These are phyloP conservation scores for Retiboletus flavoniger DNA, from an alignment of 1,284 basidiomycete genomes.

Conservation along the genomic window DNA sequence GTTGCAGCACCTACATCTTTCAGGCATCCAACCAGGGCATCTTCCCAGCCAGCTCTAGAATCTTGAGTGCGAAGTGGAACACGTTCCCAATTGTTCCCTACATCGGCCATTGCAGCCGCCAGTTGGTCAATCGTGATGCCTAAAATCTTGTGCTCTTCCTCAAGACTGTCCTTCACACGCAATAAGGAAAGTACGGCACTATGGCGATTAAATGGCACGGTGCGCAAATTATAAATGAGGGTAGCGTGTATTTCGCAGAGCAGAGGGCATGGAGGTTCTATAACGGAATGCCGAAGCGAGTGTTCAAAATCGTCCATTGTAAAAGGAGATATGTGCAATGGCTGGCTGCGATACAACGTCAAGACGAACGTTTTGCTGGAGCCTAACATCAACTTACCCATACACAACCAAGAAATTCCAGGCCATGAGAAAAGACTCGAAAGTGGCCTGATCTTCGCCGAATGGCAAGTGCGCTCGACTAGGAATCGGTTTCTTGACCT, in stretches of 20 bases:
- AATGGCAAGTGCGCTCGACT: slow-evolving; percentile 70
- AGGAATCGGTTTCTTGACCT: slow-evolving; percentile 67
- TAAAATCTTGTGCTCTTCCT: slow-evolving; percentile 42
- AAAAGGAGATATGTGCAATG: slow-evolving; percentile 86
- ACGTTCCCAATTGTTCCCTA: slow-evolving; percentile 80
- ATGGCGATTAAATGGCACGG: slow-evolving; percentile 69
- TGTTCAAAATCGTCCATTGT: slow-evolving; percentile 93
- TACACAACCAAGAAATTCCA: slow-evolving; percentile 95
- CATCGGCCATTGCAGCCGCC: slow-evolving; percentile 62
- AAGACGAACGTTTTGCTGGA: background rate
- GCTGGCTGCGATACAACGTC: slow-evolving; percentile 54
- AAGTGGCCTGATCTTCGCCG: slow-evolving; percentile 64
- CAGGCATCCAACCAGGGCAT: slow-evolving; percentile 80
- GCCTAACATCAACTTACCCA: slow-evolving; percentile 56
- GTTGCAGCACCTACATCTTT: slow-evolving; percentile 70
- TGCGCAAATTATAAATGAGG: slow-evolving; percentile 86
- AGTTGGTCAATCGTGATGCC: slow-evolving; percentile 62
- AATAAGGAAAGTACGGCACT: slow-evolving; percentile 67
- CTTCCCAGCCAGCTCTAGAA: slow-evolving; percentile 79
- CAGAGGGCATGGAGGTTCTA: slow-evolving; percentile 72
- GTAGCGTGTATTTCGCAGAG: slow-evolving; percentile 87
- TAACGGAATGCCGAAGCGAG: slow-evolving; percentile 74
- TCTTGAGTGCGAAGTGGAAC: slow-evolving; percentile 66
- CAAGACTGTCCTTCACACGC: slow-evolving; percentile 41
- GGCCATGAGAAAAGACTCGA: slow-evolving; percentile 83